A percentile compares a stretch with the other conserved stretches of the same genome.
phyloP scores from a whole-genome alignment of 2,329 filamentous ascomycete species.

The Didymellaceae sp. region DNA sequence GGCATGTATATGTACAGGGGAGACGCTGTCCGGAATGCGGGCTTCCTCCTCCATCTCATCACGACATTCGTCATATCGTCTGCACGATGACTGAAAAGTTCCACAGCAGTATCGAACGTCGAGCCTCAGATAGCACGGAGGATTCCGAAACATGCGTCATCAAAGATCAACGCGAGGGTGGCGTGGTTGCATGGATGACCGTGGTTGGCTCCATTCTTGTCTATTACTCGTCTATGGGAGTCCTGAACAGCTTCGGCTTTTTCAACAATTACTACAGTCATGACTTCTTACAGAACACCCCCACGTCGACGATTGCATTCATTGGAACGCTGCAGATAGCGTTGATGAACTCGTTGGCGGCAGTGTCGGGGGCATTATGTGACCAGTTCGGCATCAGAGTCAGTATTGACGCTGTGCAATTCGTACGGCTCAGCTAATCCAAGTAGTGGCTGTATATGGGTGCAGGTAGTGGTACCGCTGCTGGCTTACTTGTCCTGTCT shows the following conservation, averaged over 20 bases:
- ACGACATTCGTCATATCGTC: slow-evolving; percentile 14
- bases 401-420: slow-evolving; percentile 33
- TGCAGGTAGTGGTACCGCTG: slow-evolving; percentile 31
- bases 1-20: slow-evolving; percentile 20
- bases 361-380: slow-evolving; percentile 67
- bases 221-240: slow-evolving; percentile 50
- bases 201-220: slow-evolving; percentile 47
- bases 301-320: slow-evolving; percentile 50
- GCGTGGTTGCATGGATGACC: slow-evolving; percentile 40
- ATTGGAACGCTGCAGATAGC: slow-evolving; percentile 53
- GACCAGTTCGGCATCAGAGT: slow-evolving; percentile 66
- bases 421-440: slow-evolving; percentile 21
- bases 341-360: slow-evolving; percentile 60
- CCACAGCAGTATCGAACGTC: slow-evolving; percentile 12
- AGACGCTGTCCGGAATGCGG: slow-evolving; percentile 15
- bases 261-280: slow-evolving; percentile 54
- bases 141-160: slow-evolving; percentile 34
- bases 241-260: slow-evolving; percentile 53
- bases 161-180: slow-evolving; percentile 26
- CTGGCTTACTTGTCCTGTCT: slow-evolving; percentile 34
- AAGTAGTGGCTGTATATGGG: slow-evolving; percentile 37
- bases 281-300: slow-evolving; percentile 41
- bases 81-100: slow-evolving; percentile 26
- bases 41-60: slow-evolving; percentile 4
- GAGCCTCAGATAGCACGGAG: slow-evolving; percentile 18